These are phyloP conservation scores for Pilaira anomala DNA, from an alignment of 192 early-diverging fungal genomes.

Conservation along the genomic window DNA sequence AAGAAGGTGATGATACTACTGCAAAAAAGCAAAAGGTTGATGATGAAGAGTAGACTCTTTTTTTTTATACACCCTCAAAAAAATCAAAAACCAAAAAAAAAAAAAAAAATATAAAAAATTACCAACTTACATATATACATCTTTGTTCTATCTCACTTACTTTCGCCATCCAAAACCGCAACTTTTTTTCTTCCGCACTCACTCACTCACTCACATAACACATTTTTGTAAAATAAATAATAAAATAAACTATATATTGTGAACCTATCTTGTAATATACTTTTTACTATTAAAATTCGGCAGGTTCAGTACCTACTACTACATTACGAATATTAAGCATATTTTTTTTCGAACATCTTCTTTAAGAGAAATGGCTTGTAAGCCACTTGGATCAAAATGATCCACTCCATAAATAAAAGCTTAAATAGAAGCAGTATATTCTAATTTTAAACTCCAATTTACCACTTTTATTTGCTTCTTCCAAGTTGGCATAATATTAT, in stretches of 20 bases:
- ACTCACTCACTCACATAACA: too few species aligned
- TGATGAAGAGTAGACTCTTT: background rate
- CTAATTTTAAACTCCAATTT: conserved; percentile 17
- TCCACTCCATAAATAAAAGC: conserved; percentile 24
- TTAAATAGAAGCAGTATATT: conserved; percentile 29
- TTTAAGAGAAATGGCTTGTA: conserved; percentile 8
- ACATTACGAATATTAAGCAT: background rate
- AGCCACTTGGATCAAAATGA: conserved; percentile 14
- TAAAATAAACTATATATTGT: too few species aligned
- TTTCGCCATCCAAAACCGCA: too few species aligned
- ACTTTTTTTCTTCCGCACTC: too few species aligned
- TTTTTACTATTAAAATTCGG: background rate
- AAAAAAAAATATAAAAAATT: too few species aligned
- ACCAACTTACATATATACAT: too few species aligned
- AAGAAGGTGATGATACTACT: background rate
- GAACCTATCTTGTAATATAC: too few species aligned
- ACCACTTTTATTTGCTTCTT: conserved; percentile 17
- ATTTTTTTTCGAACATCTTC: conserved; percentile 4
- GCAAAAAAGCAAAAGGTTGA: conserved; percentile 20
- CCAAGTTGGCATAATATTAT: conserved; percentile 31
- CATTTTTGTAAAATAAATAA: too few species aligned
- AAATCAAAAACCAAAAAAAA: too few species aligned
- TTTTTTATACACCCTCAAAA: too few species aligned
- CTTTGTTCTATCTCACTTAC: too few species aligned
- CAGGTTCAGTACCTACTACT: too few species aligned